A percentile compares a stretch with the other conserved stretches of the same genome.
Evolutionary conservation across 2,329 filamentous ascomycete species (phyloP).

Genomic region (Lasiodiplodia gonubiensis): DNA sequence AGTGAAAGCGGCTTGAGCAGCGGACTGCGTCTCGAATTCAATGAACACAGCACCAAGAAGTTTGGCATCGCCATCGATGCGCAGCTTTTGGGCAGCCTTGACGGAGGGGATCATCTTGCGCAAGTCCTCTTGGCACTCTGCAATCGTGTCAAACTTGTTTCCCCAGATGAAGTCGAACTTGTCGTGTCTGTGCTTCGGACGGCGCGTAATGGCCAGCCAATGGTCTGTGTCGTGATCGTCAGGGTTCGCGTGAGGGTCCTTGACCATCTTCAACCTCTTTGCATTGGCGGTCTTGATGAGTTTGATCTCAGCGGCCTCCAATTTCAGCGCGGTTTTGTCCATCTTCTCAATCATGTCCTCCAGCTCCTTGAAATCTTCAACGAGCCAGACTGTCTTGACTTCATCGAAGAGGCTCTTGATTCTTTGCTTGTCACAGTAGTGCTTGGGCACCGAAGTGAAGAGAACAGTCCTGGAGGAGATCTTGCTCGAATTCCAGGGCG

Average conservation of each 20-base stretch:
- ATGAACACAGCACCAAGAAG: constrained; percentile 82
- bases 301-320: constrained; percentile 54
- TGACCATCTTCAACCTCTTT: constrained; percentile 69
- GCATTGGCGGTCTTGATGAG: constrained; percentile 62
- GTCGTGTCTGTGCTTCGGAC: constrained; percentile 43
- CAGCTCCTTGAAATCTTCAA: constrained; percentile 53
- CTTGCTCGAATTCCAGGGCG: constrained; percentile 50
- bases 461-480: constrained; percentile 56
- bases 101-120: constrained; percentile 74
- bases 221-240: constrained; percentile 24
- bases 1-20: constrained; percentile 85
- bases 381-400: constrained; percentile 54
- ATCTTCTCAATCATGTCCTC: constrained; percentile 52
- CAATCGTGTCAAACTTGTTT: constrained; percentile 72
- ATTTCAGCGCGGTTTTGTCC: constrained; percentile 49
- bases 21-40: constrained; percentile 80
- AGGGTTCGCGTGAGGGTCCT: constrained; percentile 50
- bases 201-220: constrained; percentile 47
- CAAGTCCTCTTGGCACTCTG: constrained; percentile 79
- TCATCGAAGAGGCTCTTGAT: constrained; percentile 48
- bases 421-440: constrained; percentile 45
- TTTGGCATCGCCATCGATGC: constrained; percentile 69
- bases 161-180: constrained; percentile 49
- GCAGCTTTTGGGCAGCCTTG: constrained; percentile 68
- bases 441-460: constrained; percentile 54